Base-by-base conservation (phyloP, 2,329 filamentous ascomycete genomes). In the Aspergillus brasiliensis region DNA sequence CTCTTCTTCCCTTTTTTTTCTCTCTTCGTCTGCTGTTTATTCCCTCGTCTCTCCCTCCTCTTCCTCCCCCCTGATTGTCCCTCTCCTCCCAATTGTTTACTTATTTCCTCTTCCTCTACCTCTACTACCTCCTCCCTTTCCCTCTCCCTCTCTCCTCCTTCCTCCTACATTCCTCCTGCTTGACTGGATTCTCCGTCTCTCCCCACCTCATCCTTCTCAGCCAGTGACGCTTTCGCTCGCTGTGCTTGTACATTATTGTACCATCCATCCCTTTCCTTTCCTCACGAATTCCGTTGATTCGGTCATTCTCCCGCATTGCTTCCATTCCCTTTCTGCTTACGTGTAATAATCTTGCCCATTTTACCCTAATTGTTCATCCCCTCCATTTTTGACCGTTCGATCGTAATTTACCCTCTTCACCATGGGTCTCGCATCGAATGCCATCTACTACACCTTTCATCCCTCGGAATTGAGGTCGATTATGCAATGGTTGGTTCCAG, bases 381-480 rank as follows among this genome's bases (percentile, higher is more conserved):
- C 10, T 34, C 31, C 31, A 34, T 27, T 48, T 19, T 37, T 37
- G 49, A 44, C 60, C 53, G 42, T 54, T 61, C 57, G 60, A 58
- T 61, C 51, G 57, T 68, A 52, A 42, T 49, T 55, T 57, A 31
- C 46, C 27, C 46, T 65, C 46, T 65, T 67, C 72, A 75, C 49
- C 51, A 80, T 80, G 78, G 74, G 75, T 65, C 64, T 73, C 67
- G 67, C 78, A 58, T 73, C 77, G 58, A 82, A 86, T 68, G 76
- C 87, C 61, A 72, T 91, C 64, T 95, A 94, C 81, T 91, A 88
- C 71, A 77, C 88, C 60, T 80, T 91, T 66, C 92, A 96, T 78
- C 90, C 91, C 37, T 83, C 83, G 67, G 84, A 97, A 80, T 80
- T 97, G 75, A 88, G 91, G 72, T 84, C 90, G 49, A 92, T 97